Percentiles rank a stretch among this genome's conserved stretches.
Conservation (phyloP, 139 green algal genomes). For the Micractinium conductrix region DNA sequence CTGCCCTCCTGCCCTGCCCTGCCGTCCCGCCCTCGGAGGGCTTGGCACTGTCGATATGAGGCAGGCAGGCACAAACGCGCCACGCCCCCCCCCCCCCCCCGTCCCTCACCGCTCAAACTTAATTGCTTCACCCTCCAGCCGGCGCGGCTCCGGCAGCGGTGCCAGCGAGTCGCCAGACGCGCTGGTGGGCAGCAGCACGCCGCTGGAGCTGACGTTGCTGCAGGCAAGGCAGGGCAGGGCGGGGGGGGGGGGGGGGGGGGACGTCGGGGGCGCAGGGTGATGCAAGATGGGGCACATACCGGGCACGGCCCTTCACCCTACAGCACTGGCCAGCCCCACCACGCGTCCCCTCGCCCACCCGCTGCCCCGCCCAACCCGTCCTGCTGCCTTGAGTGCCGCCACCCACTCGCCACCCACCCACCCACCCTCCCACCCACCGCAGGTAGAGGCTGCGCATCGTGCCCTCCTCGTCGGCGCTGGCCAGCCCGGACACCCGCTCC, state of each 20-base stretch:
- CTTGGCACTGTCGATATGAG: too few species aligned
- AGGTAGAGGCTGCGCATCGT: constrained; percentile 18
- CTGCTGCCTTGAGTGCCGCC: too few species aligned
- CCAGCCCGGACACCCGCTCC: constrained; percentile 69
- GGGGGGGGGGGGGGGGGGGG: not conserved
- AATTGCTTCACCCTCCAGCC: constrained; percentile 51
- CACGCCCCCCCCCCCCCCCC: too few species aligned
- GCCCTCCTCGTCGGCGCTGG: not conserved
- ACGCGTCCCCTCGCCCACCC: too few species aligned
- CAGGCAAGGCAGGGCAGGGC: not conserved
- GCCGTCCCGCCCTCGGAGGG: too few species aligned
- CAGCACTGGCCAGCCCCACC: too few species aligned
- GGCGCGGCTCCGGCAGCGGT: constrained; percentile 39
- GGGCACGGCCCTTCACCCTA: too few species aligned
- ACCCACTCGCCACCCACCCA: too few species aligned
- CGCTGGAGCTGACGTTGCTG: constrained; percentile 73
- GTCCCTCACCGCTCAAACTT: constrained; percentile 51
- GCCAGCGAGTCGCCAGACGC: constrained; percentile 13
- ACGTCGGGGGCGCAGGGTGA: not conserved
- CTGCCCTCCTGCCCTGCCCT: too few species aligned
- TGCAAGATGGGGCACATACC: not conserved
- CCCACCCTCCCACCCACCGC: too few species aligned
- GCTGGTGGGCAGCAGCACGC: constrained; percentile 32
- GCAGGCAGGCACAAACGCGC: too few species aligned
- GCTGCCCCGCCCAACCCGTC: too few species aligned